Conservation (phyloP, 371 early-diverging fungal genomes). For the Sporodiniella umbellata region DNA sequence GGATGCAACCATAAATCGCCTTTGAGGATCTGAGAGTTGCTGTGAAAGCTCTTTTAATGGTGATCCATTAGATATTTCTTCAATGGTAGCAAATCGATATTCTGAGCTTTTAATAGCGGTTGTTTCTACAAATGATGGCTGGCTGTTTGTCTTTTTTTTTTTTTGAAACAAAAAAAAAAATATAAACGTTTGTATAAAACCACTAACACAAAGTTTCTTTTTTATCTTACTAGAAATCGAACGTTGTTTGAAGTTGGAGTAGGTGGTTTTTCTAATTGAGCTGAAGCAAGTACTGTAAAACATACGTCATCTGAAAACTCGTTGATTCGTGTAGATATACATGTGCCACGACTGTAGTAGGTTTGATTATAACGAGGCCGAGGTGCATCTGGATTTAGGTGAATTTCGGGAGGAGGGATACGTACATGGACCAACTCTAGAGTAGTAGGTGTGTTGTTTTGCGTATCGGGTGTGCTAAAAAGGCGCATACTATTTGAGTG, state of each 20-base stretch:
- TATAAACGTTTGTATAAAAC: too few relatives aligned
- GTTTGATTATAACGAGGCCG: not conserved
- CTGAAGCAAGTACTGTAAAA: slow-evolving; percentile 56
- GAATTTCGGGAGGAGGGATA: slow-evolving; percentile 46
- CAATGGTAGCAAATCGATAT: not conserved
- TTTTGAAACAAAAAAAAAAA: too few relatives aligned
- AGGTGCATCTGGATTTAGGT: not conserved
- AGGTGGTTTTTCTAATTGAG: slow-evolving; percentile 15
- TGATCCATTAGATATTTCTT: slow-evolving; percentile 68
- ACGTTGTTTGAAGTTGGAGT: not conserved
- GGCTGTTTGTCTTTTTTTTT: too few relatives aligned
- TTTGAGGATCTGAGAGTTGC: slow-evolving; percentile 53
- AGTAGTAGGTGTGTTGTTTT: slow-evolving; percentile 31
- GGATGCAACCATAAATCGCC: slow-evolving; percentile 72
- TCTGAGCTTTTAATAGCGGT: not conserved
- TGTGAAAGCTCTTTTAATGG: slow-evolving; percentile 54
- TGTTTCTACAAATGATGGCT: slow-evolving; percentile 15
- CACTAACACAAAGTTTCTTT: too few relatives aligned
- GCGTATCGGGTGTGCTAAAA: not conserved
- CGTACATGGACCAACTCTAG: slow-evolving; percentile 73
- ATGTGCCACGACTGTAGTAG: slow-evolving; percentile 17
- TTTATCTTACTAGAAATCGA: too few relatives aligned
- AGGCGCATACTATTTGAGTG: slow-evolving; percentile 21
- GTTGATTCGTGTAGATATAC: slow-evolving; percentile 5
- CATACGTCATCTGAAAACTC: slow-evolving; percentile 56